Base-by-base conservation (phyloP, 805 yeast genomes). In the Schwanniomyces polymorphus region DNA sequence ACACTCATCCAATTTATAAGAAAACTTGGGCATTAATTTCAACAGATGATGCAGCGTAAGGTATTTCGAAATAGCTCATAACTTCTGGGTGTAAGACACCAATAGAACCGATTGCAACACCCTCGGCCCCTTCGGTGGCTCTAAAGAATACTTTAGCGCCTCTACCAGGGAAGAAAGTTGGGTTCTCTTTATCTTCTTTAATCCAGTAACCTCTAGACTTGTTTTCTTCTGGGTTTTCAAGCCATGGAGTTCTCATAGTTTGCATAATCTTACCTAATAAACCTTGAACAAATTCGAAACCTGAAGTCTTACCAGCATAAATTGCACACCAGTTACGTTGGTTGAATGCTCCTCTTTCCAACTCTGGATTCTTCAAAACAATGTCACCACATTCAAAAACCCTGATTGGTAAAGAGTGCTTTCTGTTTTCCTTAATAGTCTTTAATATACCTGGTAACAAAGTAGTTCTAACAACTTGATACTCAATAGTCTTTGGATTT, bases 1-100 rank as follows among this genome's bases (percentile, higher is more conserved):
- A 31, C 35, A 31, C 23, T 21, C 14, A 16, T 31, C 21, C 35
- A 31, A 31, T 21, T 50, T 74, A 89, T 68, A 91, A 80, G 76
- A 92, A 92, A 46, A 84, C 86, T 73, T 91, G 94, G 45, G 94
- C 84, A 63, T 92, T 86, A 52, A 94, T 78, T 75, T 94, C 99
- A 50, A 91, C 92, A 48, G 86, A 79, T 27, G 97, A 86, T 48
- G 91, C 96, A 58, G 97, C 97, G 60, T 85, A 89, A 44, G 97
- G 97, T 52, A 94, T 81, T 55, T 91, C 97, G 63, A 91, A 94
- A 61, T 79, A 74, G 51, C 79, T 79, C 78, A 92, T 78, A 44
- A 94, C 99, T 63, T 86, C 90, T 29, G 99, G 99, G 68, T 94
- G 99, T 59, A 94, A 77, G 49, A 91, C 97, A 69, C 99, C 99